Evolutionary conservation across 108 stramenopile species (phyloP), one percentile per base, ranked within the genome.

Genomic region (Nannochloropsis granulata): DNA sequence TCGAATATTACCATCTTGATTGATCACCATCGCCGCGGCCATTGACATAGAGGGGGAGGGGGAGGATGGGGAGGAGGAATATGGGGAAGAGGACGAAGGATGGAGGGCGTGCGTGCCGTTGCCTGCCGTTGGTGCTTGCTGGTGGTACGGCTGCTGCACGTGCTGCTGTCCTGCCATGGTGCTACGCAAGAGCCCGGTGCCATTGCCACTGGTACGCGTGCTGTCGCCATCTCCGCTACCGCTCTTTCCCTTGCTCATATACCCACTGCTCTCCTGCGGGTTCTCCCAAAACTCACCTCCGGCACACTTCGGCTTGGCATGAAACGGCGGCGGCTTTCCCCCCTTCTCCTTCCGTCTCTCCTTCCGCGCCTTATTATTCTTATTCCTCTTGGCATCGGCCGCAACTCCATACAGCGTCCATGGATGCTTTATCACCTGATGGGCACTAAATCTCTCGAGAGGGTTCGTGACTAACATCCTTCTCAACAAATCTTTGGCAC

Each of bases 371-470:
- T 71, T 71, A 5, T 71, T n/a, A n/a, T n/a, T n/a, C 56, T 71
- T 71, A 16, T 16, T 16, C 16, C 56, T n/a, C 16, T n/a, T 16
- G 21, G 56, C 56, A n/a, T 71, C 56, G 0, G 56, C 56, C 56
- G 56, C 56, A 16, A 10, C 11, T 71, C 56, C 56, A 71, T 71
- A 71, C 21, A 71, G 11, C 21, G 56, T 71, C 84, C 84, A 84
- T 7, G 84, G 84, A 24, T 84, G 84, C 21, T 79, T 13, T 2
- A 84, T 25, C n/a, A 79, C 26, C 79, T 84, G 25, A 12, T 84
- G 78, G 10, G 84, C 84, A 25, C 78, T 84, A 24, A 84, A 84
- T 79, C 84, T n/a, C 79, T 23, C 79, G 23, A 84, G 34, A 5
- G 84, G 84, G 79, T 84, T 78, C 25, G 79, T 44, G 13, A 26